Evolutionary conservation across 208 protist genomes (phyloP), one percentile per base, ranked within the genome.

Genomic region (Leishmania mexicana): DNA sequence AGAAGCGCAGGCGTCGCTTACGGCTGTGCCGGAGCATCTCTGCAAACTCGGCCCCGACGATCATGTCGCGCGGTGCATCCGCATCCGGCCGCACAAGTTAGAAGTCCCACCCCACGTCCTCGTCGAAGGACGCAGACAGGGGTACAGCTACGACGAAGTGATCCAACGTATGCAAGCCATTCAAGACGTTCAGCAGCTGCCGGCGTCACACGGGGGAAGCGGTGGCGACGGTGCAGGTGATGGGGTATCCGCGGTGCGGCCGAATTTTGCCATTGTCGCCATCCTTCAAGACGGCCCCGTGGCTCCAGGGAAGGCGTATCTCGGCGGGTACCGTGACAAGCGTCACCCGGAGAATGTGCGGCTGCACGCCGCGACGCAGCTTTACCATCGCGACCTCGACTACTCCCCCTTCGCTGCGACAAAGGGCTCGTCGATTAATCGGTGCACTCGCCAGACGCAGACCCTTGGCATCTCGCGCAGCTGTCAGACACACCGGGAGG

Each of bases 351-450:
- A 85, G 11, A 85, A 88, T 8, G 85, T 95, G 57, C 97, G 94
- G 71, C 92, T 98, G 80, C 95, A 99, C 92, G 98, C 97, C 35
- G 67, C 88, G 47, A 96, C 94, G 19, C 98, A 99, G 87, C 96
- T 98, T 42, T 94, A 91, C 83, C 85, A 93, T 76, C 83, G 80
- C 54, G 88, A 94, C 68, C 84, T 95, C 3, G 80, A 87, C 38
- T 94, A 96, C 87, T 91, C 84, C 51, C 91, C 92, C 19, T 88
- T 93, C 75, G 85, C 86, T 62, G 65, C 62, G 45, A 28, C 80
- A 17, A 65, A 45, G 15, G 74, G 53, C 47, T 78, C 57, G 38
- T 64, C 75, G 21, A 54, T 58, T 40, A 83, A 92, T 54, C 73
- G 82, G 13, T 77, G 87, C 76, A 92, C 94, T 47, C 90, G 96